Evolutionary conservation across 306 rosid genomes (phyloP).

Genomic region (Acacia confusa): DNA sequence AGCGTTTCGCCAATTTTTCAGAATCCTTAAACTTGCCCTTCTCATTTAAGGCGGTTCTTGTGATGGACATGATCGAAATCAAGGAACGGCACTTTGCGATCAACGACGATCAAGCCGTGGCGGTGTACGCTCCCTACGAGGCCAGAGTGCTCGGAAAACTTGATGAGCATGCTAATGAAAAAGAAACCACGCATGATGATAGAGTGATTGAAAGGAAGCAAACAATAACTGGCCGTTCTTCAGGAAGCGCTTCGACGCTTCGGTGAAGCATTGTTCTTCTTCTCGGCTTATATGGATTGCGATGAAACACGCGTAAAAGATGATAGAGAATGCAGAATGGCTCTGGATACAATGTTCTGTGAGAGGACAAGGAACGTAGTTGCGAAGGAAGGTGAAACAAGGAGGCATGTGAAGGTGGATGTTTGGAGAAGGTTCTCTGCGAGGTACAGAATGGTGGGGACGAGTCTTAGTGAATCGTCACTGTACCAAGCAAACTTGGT

Average conservation of each 20-base stretch:
- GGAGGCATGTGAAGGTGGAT: constrained; percentile 51
- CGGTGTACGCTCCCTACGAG: constrained; percentile 37
- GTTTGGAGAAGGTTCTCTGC: constrained; percentile 75
- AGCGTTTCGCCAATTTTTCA: constrained; percentile 48
- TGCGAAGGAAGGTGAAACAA: constrained; percentile 43
- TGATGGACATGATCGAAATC: constrained; percentile 43
- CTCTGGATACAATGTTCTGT: constrained; percentile 30
- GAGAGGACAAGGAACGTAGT: constrained; percentile 45
- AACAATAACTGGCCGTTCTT: constrained; percentile 54
- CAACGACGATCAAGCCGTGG: constrained; percentile 47
- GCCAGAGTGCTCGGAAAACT: constrained; percentile 55
- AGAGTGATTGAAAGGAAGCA: constrained; percentile 51
- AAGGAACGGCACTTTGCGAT: constrained; percentile 41
- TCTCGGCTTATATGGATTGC: constrained; percentile 54
- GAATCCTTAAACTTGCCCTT: constrained; percentile 59
- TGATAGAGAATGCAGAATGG: constrained; percentile 28
- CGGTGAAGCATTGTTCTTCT: constrained; percentile 52
- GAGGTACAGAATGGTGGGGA: constrained; percentile 51
- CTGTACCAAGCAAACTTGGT: constrained; percentile 54
- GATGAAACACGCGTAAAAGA: constrained; percentile 39
- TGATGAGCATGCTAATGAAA: constrained; percentile 56
- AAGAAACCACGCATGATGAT: constrained; percentile 52
- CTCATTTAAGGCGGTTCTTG: constrained; percentile 36
- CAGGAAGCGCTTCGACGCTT: constrained; percentile 72
- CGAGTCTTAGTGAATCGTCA: constrained; percentile 50